These are phyloP conservation scores for Fusarium pseudoanthophilum DNA, from an alignment of 2,329 filamentous ascomycete genomes.

Conservation along the genomic window DNA sequence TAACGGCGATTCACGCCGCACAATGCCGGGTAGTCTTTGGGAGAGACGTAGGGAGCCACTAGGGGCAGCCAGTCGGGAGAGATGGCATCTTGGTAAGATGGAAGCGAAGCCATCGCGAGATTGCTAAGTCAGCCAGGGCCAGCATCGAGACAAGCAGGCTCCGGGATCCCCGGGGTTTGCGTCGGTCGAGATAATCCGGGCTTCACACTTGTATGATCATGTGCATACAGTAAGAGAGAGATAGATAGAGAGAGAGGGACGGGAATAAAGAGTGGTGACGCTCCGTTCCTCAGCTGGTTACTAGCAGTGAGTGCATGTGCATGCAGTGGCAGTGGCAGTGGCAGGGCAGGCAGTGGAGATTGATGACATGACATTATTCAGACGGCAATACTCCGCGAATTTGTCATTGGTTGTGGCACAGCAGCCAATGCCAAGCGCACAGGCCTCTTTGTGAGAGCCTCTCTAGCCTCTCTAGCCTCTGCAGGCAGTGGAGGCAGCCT, in stretches of 20 bases:
- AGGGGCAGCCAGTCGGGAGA: slow-evolving; percentile 61
- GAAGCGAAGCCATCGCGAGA: slow-evolving; percentile 51
- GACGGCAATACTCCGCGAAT: neutral
- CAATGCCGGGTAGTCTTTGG: slow-evolving; percentile 56
- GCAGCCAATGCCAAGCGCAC: neutral
- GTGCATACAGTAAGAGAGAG: neutral
- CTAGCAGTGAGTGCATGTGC: neutral
- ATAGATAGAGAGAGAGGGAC: neutral
- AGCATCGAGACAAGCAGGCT: neutral
- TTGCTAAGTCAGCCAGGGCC: neutral
- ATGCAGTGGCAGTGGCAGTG: neutral
- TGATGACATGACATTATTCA: neutral
- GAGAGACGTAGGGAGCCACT: slow-evolving; percentile 57
- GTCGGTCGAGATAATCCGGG: neutral
- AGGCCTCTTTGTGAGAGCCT: slow-evolving; percentile 14
- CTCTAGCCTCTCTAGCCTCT: neutral
- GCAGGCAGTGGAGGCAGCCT: neutral
- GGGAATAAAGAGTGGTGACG: neutral
- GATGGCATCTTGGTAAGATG: slow-evolving; percentile 64
- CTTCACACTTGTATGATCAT: too few relatives aligned
- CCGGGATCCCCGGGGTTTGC: neutral
- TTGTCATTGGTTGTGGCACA: neutral
- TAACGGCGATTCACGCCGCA: slow-evolving; percentile 62
- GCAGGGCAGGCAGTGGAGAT: slow-evolving; percentile 6
- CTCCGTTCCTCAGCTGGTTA: slow-evolving; percentile 23